phyloP scores from a whole-genome alignment of 1,284 basidiomycete species.

The Coriolopsis trogii region DNA sequence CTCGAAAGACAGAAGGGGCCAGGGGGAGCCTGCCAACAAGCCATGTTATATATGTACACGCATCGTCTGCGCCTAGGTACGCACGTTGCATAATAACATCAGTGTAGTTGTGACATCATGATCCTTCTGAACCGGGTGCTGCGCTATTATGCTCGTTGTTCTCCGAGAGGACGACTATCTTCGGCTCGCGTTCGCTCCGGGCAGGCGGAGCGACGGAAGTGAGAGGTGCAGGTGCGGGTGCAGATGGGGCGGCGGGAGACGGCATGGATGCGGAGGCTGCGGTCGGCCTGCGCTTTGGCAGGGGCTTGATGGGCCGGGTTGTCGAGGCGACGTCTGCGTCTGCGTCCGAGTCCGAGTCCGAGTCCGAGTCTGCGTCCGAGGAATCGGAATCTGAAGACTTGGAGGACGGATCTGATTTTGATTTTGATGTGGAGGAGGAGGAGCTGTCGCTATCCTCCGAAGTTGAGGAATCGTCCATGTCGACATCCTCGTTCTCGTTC shows the following conservation, averaged over 20 bases:
- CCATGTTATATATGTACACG: too few species aligned
- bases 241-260: not conserved
- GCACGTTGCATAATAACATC: too few species aligned
- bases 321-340: conserved; percentile 27
- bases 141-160: too few species aligned
- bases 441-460: not conserved
- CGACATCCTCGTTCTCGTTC: too few species aligned
- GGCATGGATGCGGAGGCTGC: not conserved
- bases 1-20: too few species aligned
- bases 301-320: conserved; percentile 29
- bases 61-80: too few species aligned
- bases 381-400: conserved; percentile 17
- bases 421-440: not conserved
- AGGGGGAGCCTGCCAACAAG: too few species aligned
- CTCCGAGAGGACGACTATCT: conserved; percentile 14
- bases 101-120: too few species aligned
- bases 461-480: too few species aligned
- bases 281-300: conserved; percentile 26
- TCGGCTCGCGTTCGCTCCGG: not conserved
- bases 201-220: not conserved
- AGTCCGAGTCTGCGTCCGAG: conserved; percentile 21
- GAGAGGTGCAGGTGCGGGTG: not conserved
- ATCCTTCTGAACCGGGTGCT: too few species aligned
- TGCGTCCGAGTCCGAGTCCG: conserved; percentile 19
- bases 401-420: conserved; percentile 13